A percentile compares a stretch with the other conserved stretches of the same genome.
Conservation (phyloP, 441 rosid species). For the Aquilaria agallochum region DNA sequence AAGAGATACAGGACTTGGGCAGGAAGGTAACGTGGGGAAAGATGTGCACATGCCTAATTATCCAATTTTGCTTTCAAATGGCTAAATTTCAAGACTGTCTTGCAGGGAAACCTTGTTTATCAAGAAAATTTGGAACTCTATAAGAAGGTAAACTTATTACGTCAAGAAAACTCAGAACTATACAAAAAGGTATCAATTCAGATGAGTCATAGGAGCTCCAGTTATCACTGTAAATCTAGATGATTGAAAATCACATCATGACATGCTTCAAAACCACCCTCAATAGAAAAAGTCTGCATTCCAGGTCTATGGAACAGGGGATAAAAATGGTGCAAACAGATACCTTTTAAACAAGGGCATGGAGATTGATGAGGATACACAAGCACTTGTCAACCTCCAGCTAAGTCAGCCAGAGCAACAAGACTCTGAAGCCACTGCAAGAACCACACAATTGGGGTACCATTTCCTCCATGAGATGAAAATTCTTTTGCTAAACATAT, state of each 20-base stretch:
- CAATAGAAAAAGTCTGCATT: constrained; percentile 18
- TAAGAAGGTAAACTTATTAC: constrained; percentile 73
- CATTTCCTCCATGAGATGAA: constrained; percentile 17
- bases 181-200: constrained; percentile 40
- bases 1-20: constrained; percentile 59
- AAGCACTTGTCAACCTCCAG: constrained; percentile 70
- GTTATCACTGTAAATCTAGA: constrained; percentile 13
- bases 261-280: constrained; percentile 22
- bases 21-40: constrained; percentile 38
- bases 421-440: constrained; percentile 41
- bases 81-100: constrained; percentile 20
- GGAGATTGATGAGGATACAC: constrained; percentile 46
- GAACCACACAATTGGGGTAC: constrained; percentile 53
- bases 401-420: constrained; percentile 85
- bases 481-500: constrained; percentile 1
- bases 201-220: constrained; percentile 3
- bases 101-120: constrained; percentile 76
- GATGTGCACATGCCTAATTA: background rate
- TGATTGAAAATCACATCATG: constrained; percentile 9
- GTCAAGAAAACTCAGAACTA: constrained; percentile 57
- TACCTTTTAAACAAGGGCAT: constrained; percentile 42
- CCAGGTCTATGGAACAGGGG: constrained; percentile 72
- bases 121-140: constrained; percentile 87
- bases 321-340: constrained; percentile 41
- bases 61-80: constrained; percentile 13